These are phyloP conservation scores for Candida dubliniensis DNA, from an alignment of 1,139 yeast species.

Conservation along the genomic window DNA sequence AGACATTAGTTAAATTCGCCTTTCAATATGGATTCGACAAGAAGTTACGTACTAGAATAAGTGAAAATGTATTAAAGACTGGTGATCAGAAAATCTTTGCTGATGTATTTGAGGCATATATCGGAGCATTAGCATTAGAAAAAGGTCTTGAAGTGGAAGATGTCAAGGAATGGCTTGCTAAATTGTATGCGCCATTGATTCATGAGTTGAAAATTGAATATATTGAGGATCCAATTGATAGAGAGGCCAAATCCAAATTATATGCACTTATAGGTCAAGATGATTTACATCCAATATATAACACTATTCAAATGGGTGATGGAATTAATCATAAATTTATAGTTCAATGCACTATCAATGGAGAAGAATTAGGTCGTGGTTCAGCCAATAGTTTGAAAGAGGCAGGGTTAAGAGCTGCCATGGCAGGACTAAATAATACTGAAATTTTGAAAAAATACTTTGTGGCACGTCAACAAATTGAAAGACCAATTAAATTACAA, in stretches of 20 bases:
- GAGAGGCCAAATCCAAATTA: slow-evolving; percentile 72
- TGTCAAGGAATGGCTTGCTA: slow-evolving; percentile 61
- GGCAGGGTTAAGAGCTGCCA: slow-evolving; percentile 74
- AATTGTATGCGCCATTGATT: slow-evolving; percentile 43
- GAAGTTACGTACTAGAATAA: slow-evolving; percentile 50
- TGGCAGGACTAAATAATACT: slow-evolving; percentile 62
- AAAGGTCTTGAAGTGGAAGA: slow-evolving; percentile 43
- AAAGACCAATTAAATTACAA: slow-evolving; percentile 18
- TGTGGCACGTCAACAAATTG: slow-evolving; percentile 64
- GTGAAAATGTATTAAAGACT: slow-evolving; percentile 31
- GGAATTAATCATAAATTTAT: slow-evolving; percentile 51
- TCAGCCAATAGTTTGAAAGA: slow-evolving; percentile 59
- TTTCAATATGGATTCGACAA: slow-evolving; percentile 68
- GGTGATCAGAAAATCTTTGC: slow-evolving; percentile 61
- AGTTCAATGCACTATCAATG: slow-evolving; percentile 67
- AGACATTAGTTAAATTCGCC: slow-evolving; percentile 70
- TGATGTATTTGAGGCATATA: slow-evolving; percentile 86
- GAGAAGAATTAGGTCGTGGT: slow-evolving; percentile 58
- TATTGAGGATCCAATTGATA: slow-evolving; percentile 41
- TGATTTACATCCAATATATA: slow-evolving; percentile 63
- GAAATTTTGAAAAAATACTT: slow-evolving; percentile 64
- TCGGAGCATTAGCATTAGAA: slow-evolving; percentile 79
- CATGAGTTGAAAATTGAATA: slow-evolving; percentile 27
- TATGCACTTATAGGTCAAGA: slow-evolving; percentile 83
- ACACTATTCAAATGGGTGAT: slow-evolving; percentile 52